phyloP scores from a whole-genome alignment of 2,329 filamentous ascomycete species.

The Aspergillus pseudoterreus region DNA sequence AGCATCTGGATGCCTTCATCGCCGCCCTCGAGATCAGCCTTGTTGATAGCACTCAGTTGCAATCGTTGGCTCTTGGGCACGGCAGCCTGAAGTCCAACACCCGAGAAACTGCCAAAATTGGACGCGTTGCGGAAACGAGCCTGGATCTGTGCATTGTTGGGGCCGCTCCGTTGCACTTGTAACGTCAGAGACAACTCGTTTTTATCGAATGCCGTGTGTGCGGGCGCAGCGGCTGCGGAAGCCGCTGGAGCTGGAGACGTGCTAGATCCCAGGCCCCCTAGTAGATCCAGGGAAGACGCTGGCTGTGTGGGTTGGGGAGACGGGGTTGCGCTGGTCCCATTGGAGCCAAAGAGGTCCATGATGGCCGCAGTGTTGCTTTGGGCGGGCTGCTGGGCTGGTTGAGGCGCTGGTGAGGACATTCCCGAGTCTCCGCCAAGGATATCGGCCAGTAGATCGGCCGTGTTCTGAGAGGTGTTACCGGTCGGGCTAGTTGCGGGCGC shows the following conservation, averaged over 20 bases:
- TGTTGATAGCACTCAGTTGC: conserved; percentile 86
- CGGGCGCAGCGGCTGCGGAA: conserved; percentile 42
- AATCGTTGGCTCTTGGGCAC: conserved; percentile 96
- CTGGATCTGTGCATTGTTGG: conserved; percentile 71
- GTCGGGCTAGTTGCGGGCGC: conserved; percentile 57
- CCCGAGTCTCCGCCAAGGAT: conserved; percentile 75
- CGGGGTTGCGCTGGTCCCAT: conserved; percentile 36
- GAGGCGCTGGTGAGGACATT: conserved; percentile 51
- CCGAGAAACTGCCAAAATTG: conserved; percentile 61
- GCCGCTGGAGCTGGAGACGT: conserved; percentile 50
- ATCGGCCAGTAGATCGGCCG: conserved; percentile 83
- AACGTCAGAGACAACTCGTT: conserved; percentile 80
- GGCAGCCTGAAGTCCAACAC: conserved; percentile 84
- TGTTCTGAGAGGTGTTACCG: conserved; percentile 62
- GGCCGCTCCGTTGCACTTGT: conserved; percentile 70
- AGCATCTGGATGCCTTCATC: conserved; percentile 86
- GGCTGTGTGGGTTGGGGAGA: conserved; percentile 47
- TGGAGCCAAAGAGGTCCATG: conserved; percentile 78
- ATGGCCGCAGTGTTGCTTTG: conserved; percentile 66
- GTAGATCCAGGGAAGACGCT: conserved; percentile 38
- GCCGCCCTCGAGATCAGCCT: conserved; percentile 68
- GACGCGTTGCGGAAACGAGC: conserved; percentile 80
- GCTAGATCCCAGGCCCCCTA: conserved; percentile 44
- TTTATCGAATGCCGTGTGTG: conserved; percentile 76
- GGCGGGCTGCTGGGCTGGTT: conserved; percentile 49